Conservation (phyloP, 2,329 filamentous ascomycete species). For the Cladorrhinum sp. region DNA sequence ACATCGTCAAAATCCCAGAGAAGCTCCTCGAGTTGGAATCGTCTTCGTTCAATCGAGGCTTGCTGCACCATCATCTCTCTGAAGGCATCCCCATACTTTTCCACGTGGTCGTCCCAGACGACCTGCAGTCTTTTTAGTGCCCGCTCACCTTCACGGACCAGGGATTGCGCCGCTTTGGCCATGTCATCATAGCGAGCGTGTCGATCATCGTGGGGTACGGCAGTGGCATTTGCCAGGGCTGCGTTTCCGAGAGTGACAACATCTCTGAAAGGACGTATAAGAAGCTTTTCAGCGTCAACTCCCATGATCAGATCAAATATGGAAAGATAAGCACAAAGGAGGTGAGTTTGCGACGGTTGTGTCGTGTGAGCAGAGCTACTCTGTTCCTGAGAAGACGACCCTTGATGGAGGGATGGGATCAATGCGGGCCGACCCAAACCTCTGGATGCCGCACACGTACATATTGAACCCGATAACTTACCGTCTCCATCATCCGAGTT, state of each 20-base stretch:
- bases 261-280: slow-evolving; percentile 39
- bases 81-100: slow-evolving; percentile 38
- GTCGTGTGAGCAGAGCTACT: background rate
- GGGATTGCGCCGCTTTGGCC: slow-evolving; percentile 32
- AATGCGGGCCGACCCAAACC: background rate
- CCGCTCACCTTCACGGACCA: slow-evolving; percentile 34
- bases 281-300: slow-evolving; percentile 29
- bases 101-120: slow-evolving; percentile 37
- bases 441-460: background rate
- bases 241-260: slow-evolving; percentile 39
- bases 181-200: slow-evolving; percentile 30
- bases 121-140: slow-evolving; percentile 38
- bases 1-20: slow-evolving; percentile 46
- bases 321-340: too few species aligned
- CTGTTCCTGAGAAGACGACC: background rate
- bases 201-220: slow-evolving; percentile 22
- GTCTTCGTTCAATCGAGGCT: slow-evolving; percentile 31
- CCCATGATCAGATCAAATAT: slow-evolving; percentile 21
- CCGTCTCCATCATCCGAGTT: background rate
- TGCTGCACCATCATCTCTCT: slow-evolving; percentile 36
- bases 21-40: slow-evolving; percentile 37
- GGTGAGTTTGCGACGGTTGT: background rate
- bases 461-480: background rate
- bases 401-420: background rate
- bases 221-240: slow-evolving; percentile 35